Evolutionary conservation across 768 basidiomycete species (phyloP).

Genomic region (Tricholomella constricta): DNA sequence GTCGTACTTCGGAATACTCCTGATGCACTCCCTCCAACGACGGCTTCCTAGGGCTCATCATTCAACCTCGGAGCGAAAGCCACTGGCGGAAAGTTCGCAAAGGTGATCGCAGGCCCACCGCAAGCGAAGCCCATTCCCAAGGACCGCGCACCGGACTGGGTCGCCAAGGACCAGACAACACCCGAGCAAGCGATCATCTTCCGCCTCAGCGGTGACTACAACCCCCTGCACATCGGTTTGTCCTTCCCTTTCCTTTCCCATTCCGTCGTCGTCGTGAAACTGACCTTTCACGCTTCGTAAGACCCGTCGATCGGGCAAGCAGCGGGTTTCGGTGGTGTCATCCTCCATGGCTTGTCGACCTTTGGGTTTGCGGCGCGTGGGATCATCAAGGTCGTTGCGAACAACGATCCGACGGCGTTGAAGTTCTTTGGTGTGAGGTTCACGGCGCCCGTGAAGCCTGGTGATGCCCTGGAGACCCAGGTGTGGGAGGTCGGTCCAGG

Average conservation of each 20-base stretch:
- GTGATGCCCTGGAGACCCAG: slow-evolving; percentile 76
- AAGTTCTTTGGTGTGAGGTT: slow-evolving; percentile 74
- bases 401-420: slow-evolving; percentile 60
- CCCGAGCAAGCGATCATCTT: slow-evolving; percentile 70
- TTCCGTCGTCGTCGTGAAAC: too few relatives aligned
- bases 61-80: slow-evolving; percentile 73
- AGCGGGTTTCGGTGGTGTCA: slow-evolving; percentile 81
- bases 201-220: slow-evolving; percentile 79
- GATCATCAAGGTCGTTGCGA: slow-evolving; percentile 63
- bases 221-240: slow-evolving; percentile 72
- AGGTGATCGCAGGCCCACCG: slow-evolving; percentile 61
- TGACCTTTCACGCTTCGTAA: not conserved
- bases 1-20: too few relatives aligned
- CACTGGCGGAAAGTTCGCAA: slow-evolving; percentile 61
- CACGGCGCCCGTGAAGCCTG: slow-evolving; percentile 82
- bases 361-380: slow-evolving; percentile 84
- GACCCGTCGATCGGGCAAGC: slow-evolving; percentile 75
- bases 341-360: slow-evolving; percentile 82
- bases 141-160: slow-evolving; percentile 61
- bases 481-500: slow-evolving; percentile 78
- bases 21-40: too few relatives aligned
- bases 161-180: slow-evolving; percentile 61
- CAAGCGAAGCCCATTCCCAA: slow-evolving; percentile 62
- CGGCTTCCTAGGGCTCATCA: slow-evolving; percentile 61
- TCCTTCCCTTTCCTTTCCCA: not conserved